These are phyloP conservation scores for Lithocarpus polystachyus DNA, from an alignment of 306 rosid species.

Conservation along the genomic window DNA sequence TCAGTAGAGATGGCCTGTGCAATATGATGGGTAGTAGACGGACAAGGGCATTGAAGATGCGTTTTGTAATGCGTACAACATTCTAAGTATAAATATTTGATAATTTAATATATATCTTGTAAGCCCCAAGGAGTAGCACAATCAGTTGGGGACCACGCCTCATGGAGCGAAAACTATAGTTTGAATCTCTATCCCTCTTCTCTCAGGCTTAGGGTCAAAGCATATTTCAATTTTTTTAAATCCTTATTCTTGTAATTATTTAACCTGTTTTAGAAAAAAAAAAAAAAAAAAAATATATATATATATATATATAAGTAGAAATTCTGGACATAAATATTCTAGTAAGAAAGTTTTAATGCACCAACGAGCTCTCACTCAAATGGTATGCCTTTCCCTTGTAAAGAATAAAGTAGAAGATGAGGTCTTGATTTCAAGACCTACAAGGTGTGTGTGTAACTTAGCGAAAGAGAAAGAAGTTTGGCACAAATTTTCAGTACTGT, in stretches of 20 bases:
- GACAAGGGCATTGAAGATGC: neutral
- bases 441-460: neutral
- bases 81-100: neutral
- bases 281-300: too few relatives aligned
- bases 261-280: neutral
- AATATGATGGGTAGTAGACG: neutral
- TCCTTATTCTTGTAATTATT: neutral
- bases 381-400: neutral
- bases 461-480: neutral
- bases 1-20: neutral
- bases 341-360: neutral
- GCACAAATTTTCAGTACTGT: neutral
- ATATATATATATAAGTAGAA: neutral
- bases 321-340: neutral
- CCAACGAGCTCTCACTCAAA: neutral
- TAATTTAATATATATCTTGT: neutral
- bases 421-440: neutral
- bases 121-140: too few relatives aligned
- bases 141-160: too few relatives aligned
- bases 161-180: too few relatives aligned
- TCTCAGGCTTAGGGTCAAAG: too few relatives aligned
- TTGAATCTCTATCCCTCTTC: too few relatives aligned
- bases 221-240: neutral
- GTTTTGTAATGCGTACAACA: neutral
- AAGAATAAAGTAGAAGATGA: neutral